Evolutionary conservation across 225 moss, liverwort and hornwort genomes (phyloP).

Genomic region (Pseudoscleropodium purum): DNA sequence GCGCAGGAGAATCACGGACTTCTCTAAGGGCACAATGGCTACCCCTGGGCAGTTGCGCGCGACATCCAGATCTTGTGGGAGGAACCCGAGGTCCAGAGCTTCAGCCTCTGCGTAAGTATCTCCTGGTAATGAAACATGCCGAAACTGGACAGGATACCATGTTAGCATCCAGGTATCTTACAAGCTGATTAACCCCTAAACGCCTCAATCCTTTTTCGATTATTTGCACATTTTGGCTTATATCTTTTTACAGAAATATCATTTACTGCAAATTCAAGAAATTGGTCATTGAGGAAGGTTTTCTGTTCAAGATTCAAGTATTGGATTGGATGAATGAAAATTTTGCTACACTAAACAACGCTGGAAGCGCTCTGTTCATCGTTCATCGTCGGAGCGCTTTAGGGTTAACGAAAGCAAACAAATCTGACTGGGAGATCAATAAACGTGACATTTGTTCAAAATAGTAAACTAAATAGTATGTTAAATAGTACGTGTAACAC

Average conservation of each 20-base stretch:
- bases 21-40: slow-evolving; percentile 55
- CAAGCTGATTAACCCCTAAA: neutral
- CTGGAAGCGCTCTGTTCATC: too few species aligned
- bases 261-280: too few species aligned
- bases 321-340: too few species aligned
- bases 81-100: slow-evolving; percentile 31
- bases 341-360: too few species aligned
- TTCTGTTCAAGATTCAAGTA: too few species aligned
- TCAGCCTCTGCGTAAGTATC: slow-evolving; percentile 22
- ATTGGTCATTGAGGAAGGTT: too few species aligned
- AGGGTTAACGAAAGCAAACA: neutral
- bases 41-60: slow-evolving; percentile 33
- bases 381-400: too few species aligned
- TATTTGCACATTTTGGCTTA: too few species aligned
- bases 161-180: neutral
- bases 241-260: too few species aligned
- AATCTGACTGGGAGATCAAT: neutral
- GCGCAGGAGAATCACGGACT: slow-evolving; percentile 59
- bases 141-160: slow-evolving; percentile 26
- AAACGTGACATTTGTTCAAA: neutral
- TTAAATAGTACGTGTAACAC: neutral
- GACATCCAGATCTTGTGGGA: slow-evolving; percentile 61
- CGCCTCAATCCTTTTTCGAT: too few species aligned
- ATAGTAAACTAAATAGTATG: neutral
- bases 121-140: slow-evolving; percentile 27